Base-by-base conservation (phyloP, 345 rosid genomes). In the Barbarea vulgaris region DNA sequence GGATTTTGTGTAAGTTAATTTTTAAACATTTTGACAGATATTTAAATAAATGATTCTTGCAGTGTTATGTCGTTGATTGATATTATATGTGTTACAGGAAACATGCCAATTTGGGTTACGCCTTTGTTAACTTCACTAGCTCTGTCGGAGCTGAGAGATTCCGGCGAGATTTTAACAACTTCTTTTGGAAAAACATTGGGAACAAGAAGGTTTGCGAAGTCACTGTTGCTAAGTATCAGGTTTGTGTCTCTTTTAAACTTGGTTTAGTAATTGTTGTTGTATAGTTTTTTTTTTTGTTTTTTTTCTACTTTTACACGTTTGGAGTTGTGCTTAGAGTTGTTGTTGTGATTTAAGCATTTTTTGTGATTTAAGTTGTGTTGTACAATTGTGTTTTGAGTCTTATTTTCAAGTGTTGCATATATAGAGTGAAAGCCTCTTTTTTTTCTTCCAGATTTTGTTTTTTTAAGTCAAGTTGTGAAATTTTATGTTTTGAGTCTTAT, bases 111-210 rank as follows among this genome's bases (percentile, higher is more conserved):
- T 62, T 82, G n/a, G 92, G 92, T 0, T 88, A 78, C 36, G 92
- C 92, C 0, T 88, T 88, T 9, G 89, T 86, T 1, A 88, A 86
- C 33, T 88, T 88, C 70, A 86, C 92, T 0, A 82, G 44, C 27
- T n/a, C 72, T 0, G 55, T 15, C 0, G 89, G 78, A 0, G 92
- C 92, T 0, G 46, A 33, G 5, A 75, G 83, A 19, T 86, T 86
- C 33, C 10, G 3, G 1, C 15, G 8, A n/a, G 79, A 63, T 0
- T 83, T 77, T 5, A 15, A 77, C 6, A 58, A 77, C 1, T 33
- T 1, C 4, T 22, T 66, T 24, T 88, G 92, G 92, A 7, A 4
- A 4, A 56, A 37, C 2, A 24, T 34, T 0, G 27, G 41, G 0
- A 80, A n/a, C 27, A 84, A 48, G 31, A 83, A 83, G 36, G 55